These are phyloP conservation scores for Houttuynia cordata DNA, from an alignment of 164 flowering plant genomes.

Conservation along the genomic window DNA sequence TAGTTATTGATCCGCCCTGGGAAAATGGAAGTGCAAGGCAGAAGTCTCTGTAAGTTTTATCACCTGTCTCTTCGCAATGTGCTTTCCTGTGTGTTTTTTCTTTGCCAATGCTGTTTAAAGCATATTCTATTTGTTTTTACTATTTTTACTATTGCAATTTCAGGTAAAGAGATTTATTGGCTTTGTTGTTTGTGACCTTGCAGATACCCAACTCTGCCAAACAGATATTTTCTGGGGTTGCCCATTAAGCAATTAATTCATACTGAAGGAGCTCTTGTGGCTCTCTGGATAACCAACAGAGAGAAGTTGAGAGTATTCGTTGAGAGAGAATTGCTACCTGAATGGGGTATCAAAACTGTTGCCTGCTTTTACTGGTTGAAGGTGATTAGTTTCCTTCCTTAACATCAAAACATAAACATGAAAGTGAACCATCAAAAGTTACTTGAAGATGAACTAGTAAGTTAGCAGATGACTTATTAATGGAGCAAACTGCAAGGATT, in stretches of 20 bases:
- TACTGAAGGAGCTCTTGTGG: conserved; percentile 69
- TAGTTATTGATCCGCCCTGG: conserved; percentile 96
- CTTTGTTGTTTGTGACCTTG: not conserved
- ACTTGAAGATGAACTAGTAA: no score
- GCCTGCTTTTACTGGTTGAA: conserved; percentile 76
- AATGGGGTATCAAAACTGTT: conserved; percentile 64
- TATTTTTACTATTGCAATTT: no score
- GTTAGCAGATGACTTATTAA: not conserved
- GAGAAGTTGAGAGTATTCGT: conserved; percentile 73
- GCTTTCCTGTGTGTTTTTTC: not conserved
- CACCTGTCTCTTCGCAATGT: not conserved
- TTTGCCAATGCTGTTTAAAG: not conserved
- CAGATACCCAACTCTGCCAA: conserved; percentile 90
- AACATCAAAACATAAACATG: no score
- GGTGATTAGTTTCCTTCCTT: conserved; percentile 20
- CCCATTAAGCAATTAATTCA: conserved; percentile 77
- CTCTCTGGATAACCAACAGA: conserved; percentile 92
- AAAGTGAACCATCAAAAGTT: no score
- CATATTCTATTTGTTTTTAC: not conserved
- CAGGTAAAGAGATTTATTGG: no score
- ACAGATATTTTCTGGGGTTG: conserved; percentile 62
- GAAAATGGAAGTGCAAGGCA: conserved; percentile 85
- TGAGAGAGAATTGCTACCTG: conserved; percentile 71
- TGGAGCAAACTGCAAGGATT: not conserved
- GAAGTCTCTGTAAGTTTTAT: conserved; percentile 41